These are phyloP conservation scores for Hypsizygus ulmarius DNA, from an alignment of 1,284 basidiomycete genomes.

Conservation along the genomic window DNA sequence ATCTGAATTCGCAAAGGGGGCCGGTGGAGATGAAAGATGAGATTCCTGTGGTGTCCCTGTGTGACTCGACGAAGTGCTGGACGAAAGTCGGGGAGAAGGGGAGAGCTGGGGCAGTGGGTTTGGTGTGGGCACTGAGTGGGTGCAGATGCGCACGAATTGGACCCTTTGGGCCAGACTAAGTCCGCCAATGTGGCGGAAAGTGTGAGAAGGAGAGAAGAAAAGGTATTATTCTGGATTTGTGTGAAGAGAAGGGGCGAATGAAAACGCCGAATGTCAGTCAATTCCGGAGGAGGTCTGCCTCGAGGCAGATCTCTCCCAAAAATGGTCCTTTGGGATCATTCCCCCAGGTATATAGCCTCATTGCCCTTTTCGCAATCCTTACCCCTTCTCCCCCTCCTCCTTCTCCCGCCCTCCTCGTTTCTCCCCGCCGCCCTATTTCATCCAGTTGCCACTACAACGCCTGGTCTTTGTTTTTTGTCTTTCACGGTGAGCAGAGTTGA, in stretches of 20 bases:
- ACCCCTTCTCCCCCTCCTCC: slow-evolving; percentile 26
- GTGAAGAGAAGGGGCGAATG: slow-evolving; percentile 15
- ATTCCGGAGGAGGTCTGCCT: slow-evolving; percentile 15
- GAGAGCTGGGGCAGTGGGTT: slow-evolving; percentile 1
- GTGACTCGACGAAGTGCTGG: background rate
- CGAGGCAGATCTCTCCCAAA: slow-evolving; percentile 22
- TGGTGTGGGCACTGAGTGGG: background rate
- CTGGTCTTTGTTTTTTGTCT: slow-evolving; percentile 20
- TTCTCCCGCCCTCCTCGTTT: slow-evolving; percentile 27
- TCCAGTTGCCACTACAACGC: slow-evolving; percentile 29
- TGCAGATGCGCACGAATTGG: slow-evolving; percentile 3
- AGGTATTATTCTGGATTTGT: slow-evolving; percentile 10
- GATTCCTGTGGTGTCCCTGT: slow-evolving; percentile 6
- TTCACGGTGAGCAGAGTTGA: slow-evolving; percentile 17
- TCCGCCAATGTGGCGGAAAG: slow-evolving; percentile 21
- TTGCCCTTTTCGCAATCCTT: slow-evolving; percentile 27
- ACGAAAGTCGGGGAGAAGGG: slow-evolving; percentile 2
- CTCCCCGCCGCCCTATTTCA: slow-evolving; percentile 30
- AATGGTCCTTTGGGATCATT: slow-evolving; percentile 14
- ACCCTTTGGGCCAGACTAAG: slow-evolving; percentile 11
- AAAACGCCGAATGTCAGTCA: slow-evolving; percentile 19
- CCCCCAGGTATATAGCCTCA: slow-evolving; percentile 24
- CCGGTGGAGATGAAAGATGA: slow-evolving; percentile 15
- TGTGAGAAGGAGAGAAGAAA: slow-evolving; percentile 14
- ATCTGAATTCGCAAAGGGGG: slow-evolving; percentile 4